Evolutionary conservation across 306 rosid species (phyloP), one percentile per base, ranked within the genome.

Genomic region (Prunus davidiana): DNA sequence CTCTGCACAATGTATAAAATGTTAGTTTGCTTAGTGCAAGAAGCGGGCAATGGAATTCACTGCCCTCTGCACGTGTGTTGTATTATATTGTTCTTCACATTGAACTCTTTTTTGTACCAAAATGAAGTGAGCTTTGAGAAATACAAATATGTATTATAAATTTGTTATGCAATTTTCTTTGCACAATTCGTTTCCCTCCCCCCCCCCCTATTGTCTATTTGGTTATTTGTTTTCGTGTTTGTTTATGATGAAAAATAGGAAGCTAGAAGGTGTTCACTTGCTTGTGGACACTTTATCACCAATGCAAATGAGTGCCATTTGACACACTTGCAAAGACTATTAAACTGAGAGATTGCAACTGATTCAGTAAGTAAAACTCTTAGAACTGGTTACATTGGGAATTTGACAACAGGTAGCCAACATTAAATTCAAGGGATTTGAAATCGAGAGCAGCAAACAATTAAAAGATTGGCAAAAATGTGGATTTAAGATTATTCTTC

Each of bases 1-100:
- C 57, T 22, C 30, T 77, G 24, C 74, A 75, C 62, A 61, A 27
- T 87, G 84, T 75, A 73, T 38, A 84, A 74, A 67, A 30, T 72
- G 75, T 43, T 15, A 12, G 75, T 45, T 73, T 73, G 28, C 58
- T 25, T 25, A 34, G 38, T 69, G 73, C 69, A 52, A 63, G 69
- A 52, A 77, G 76, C 64, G 63, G 54, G 71, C 64, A 38, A 67
- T 74, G 28, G 2, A 43, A 24, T 75, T 67, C n/a, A n/a, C 20
- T 76, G 55, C 76, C 62, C 25, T 52, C 14, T 32, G 16, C n/a
- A 14, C 32, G 43, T 45, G 60, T 38, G 43, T 28, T 73, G 67
- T 61, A 55, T 34, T 34, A 61, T 60, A 11, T 60, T 65, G 68
- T 66, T 63, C 50, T 55, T 60, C 14, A 49, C 22, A 49, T 49